Conservation (phyloP, 495 filamentous ascomycete genomes). For the Talaromyces proteolyticus region DNA sequence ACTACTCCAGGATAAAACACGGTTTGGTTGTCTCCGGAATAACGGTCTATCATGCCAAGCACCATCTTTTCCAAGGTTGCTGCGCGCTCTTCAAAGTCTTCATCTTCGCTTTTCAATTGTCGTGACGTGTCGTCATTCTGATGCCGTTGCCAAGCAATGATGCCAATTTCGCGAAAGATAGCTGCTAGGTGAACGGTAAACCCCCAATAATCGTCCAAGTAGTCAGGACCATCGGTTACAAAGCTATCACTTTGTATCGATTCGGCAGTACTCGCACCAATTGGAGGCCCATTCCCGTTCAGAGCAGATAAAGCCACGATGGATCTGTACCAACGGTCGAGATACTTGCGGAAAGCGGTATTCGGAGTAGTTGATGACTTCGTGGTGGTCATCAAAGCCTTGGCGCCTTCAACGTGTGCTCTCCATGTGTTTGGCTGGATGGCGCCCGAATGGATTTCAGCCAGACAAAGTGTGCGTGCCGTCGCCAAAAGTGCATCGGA, state of each 20-base stretch:
- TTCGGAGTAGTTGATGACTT: slow-evolving; percentile 12
- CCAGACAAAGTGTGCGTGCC: slow-evolving; percentile 41
- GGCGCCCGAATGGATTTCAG: slow-evolving; percentile 43
- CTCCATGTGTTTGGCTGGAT: slow-evolving; percentile 42
- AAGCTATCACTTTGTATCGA: background rate
- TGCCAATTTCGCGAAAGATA: slow-evolving; percentile 37
- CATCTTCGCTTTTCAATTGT: slow-evolving; percentile 12
- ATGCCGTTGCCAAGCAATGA: slow-evolving; percentile 32
- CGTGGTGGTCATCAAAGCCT: slow-evolving; percentile 29
- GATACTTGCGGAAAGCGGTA: slow-evolving; percentile 35
- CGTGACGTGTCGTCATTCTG: slow-evolving; percentile 6
- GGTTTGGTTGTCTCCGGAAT: slow-evolving; percentile 18
- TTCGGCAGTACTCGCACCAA: slow-evolving; percentile 20
- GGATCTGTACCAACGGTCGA: slow-evolving; percentile 41
- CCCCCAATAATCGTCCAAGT: slow-evolving; percentile 43
- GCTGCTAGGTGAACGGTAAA: slow-evolving; percentile 36
- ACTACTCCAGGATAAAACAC: slow-evolving; percentile 35
- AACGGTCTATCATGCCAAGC: slow-evolving; percentile 29
- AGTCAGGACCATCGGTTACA: slow-evolving; percentile 21
- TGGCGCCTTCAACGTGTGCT: slow-evolving; percentile 39
- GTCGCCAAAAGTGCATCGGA: slow-evolving; percentile 40
- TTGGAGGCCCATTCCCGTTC: slow-evolving; percentile 40
- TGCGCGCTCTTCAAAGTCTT: slow-evolving; percentile 22
- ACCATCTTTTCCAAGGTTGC: slow-evolving; percentile 28
- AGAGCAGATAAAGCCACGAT: slow-evolving; percentile 41